Conservation (phyloP, 2,329 filamentous ascomycete species). For the Dactylellina haptotyla region DNA sequence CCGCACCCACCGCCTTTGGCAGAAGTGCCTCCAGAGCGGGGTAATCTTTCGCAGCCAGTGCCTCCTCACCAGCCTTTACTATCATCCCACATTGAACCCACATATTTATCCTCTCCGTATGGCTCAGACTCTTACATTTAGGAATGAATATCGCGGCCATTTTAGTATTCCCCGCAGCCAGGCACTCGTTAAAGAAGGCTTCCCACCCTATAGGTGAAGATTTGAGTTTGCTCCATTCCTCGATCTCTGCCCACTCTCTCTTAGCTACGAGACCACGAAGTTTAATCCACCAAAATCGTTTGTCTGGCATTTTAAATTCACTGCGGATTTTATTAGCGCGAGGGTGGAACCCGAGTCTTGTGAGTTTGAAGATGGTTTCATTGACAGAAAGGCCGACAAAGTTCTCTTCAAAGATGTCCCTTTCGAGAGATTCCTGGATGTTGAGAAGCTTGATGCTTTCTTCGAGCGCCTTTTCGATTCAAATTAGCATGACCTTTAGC, state of each 20-base stretch:
- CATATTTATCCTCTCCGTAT: slow-evolving; percentile 82
- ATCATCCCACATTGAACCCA: slow-evolving; percentile 95
- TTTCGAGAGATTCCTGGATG: slow-evolving; percentile 87
- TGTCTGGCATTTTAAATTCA: slow-evolving; percentile 93
- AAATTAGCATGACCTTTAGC: slow-evolving; percentile 69
- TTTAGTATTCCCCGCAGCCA: slow-evolving; percentile 88
- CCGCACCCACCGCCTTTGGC: slow-evolving; percentile 75
- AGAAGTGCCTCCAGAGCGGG: slow-evolving; percentile 78
- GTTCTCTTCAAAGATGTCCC: slow-evolving; percentile 76
- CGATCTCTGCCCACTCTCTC: slow-evolving; percentile 90
- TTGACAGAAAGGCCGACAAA: slow-evolving; percentile 89
- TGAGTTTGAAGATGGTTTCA: slow-evolving; percentile 89
- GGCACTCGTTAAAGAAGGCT: slow-evolving; percentile 90
- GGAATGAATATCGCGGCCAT: slow-evolving; percentile 84
- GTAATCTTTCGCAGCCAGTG: slow-evolving; percentile 80
- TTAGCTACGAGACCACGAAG: slow-evolving; percentile 88
- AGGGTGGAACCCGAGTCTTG: slow-evolving; percentile 81
- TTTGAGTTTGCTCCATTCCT: slow-evolving; percentile 77
- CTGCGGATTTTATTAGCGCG: slow-evolving; percentile 86
- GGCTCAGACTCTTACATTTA: slow-evolving; percentile 79
- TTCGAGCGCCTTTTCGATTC: slow-evolving; percentile 72
- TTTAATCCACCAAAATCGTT: slow-evolving; percentile 86
- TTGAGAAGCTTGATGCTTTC: slow-evolving; percentile 82
- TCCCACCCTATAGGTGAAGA: slow-evolving; percentile 98
- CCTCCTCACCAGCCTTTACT: slow-evolving; percentile 89